phyloP scores from a whole-genome alignment of 441 rosid species.

The Caryocar brasiliense region DNA sequence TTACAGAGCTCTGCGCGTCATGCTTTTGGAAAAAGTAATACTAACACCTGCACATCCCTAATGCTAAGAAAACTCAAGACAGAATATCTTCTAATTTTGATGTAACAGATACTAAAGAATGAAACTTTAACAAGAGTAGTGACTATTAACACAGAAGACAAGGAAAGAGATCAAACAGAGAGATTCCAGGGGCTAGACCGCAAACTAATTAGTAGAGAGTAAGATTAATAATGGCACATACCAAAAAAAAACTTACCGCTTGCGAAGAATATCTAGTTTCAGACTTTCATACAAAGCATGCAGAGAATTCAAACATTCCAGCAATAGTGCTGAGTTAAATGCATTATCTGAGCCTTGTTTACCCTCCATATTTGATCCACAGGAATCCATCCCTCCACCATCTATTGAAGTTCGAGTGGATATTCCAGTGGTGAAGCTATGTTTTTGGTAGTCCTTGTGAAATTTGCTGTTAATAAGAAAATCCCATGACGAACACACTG shows the following conservation, averaged over 20 bases:
- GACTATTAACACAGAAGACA: too few relatives aligned
- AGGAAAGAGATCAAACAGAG: background rate
- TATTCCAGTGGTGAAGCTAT: slow-evolving; percentile 28
- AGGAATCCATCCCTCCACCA: slow-evolving; percentile 20
- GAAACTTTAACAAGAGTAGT: too few relatives aligned
- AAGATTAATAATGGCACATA: background rate
- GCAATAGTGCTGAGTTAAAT: slow-evolving; percentile 43
- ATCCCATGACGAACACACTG: slow-evolving; percentile 64
- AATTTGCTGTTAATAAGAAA: slow-evolving; percentile 75
- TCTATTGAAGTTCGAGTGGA: slow-evolving; percentile 27
- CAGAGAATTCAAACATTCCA: slow-evolving; percentile 61
- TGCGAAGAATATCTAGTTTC: slow-evolving; percentile 89
- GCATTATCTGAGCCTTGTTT: slow-evolving; percentile 31
- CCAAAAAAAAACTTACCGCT: slow-evolving; percentile 41
- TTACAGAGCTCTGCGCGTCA: too few relatives aligned
- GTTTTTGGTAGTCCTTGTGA: slow-evolving; percentile 60
- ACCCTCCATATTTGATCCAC: slow-evolving; percentile 25
- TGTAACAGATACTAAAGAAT: too few relatives aligned
- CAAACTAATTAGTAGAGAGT: background rate
- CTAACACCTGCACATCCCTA: too few relatives aligned
- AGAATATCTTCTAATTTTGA: too few relatives aligned
- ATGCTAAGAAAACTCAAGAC: too few relatives aligned
- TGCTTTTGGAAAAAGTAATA: too few relatives aligned
- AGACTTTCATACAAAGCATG: slow-evolving; percentile 94
- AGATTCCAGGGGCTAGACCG: background rate